Evolutionary conservation across 805 yeast genomes (phyloP), one percentile per base, ranked within the genome.

Genomic region (Scheffersomyces ergatensis): DNA sequence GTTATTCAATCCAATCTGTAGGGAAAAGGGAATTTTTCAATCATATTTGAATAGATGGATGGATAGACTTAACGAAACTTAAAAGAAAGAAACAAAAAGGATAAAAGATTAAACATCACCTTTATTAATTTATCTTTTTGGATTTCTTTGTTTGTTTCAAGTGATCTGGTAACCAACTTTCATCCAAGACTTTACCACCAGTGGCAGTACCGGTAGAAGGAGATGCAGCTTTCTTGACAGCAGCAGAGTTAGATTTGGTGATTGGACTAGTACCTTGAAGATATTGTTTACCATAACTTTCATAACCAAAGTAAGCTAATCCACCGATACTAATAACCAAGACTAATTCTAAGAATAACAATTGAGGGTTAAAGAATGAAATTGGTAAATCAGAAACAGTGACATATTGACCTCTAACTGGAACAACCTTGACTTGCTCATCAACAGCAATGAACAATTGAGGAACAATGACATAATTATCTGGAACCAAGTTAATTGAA

Each of bases 331-430:
- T 59, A 17, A 64, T 73, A 3, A 68, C 50, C 42, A 87, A 63
- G 19, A 85, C 49, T 13, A 78, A 38, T 57, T 81, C 84, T 48
- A 85, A 75, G 26, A 85, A 59, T 43, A 88, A 56, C 54, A 89
- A 76, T 62, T 82, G 80, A 12, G 90, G 93, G 57, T 85, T 78
- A 64, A 83, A 81, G 39, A 82, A 48, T 0, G 95, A 83, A 51
- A 89, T 67, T 42, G 82, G 75, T 27, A 75, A 76, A 52, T 89
- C 96, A 9, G 62, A 62, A 42, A 89, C 76, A 17, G 68, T 59
- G 34, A 85, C 65, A 44, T 82, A 63, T 53, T 79, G 82, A 37
- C 80, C 76, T 53, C 76, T 70, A 20, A 84, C 74, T 38, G 80
- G 79, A 31, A 85, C 67, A 47, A 70, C 65, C 63, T 78, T 74